Percentiles rank a stretch among this genome's conserved stretches.
phyloP scores from a whole-genome alignment of 805 yeast genomes.

The Candida anglica region DNA sequence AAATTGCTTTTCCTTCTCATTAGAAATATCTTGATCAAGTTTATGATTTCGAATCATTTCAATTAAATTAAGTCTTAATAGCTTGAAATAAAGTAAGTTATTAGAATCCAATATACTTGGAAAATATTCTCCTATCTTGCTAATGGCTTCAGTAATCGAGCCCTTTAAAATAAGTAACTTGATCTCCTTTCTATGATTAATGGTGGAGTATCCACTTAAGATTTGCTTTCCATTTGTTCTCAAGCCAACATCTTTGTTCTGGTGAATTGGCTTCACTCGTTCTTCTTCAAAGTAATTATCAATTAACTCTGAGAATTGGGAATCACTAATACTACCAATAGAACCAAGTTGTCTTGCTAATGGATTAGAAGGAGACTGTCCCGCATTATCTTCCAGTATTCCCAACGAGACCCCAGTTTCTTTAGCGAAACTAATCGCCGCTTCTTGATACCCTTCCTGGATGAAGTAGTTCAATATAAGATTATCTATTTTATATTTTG shows the following conservation, averaged over 20 bases:
- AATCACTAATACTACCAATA: slow-evolving; percentile 9
- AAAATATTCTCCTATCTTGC: slow-evolving; percentile 51
- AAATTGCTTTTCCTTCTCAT: slow-evolving; percentile 43
- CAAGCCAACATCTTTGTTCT: too few species aligned
- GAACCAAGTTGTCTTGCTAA: slow-evolving; percentile 9
- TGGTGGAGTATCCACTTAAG: slow-evolving; percentile 44
- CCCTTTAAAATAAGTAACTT: slow-evolving; percentile 56
- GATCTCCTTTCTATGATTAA: slow-evolving; percentile 49
- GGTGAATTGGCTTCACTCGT: background rate
- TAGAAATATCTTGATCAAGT: slow-evolving; percentile 11
- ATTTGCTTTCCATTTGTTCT: background rate
- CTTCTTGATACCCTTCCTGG: slow-evolving; percentile 70
- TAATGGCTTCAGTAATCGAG: slow-evolving; percentile 55
- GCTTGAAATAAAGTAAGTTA: slow-evolving; percentile 64
- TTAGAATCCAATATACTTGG: slow-evolving; percentile 65
- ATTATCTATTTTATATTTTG: slow-evolving; percentile 40
- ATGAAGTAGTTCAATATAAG: slow-evolving; percentile 71
- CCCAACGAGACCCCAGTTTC: slow-evolving; percentile 42
- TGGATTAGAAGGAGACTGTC: slow-evolving; percentile 5
- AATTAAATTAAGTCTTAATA: slow-evolving; percentile 67
- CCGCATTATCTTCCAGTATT: background rate
- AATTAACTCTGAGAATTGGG: slow-evolving; percentile 9
- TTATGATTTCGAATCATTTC: slow-evolving; percentile 70
- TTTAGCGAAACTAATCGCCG: slow-evolving; percentile 57
- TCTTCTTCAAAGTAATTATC: slow-evolving; percentile 5